A percentile compares a stretch with the other conserved stretches of the same genome.
phyloP scores from a whole-genome alignment of 495 filamentous ascomycete genomes.

The Neurospora africana region DNA sequence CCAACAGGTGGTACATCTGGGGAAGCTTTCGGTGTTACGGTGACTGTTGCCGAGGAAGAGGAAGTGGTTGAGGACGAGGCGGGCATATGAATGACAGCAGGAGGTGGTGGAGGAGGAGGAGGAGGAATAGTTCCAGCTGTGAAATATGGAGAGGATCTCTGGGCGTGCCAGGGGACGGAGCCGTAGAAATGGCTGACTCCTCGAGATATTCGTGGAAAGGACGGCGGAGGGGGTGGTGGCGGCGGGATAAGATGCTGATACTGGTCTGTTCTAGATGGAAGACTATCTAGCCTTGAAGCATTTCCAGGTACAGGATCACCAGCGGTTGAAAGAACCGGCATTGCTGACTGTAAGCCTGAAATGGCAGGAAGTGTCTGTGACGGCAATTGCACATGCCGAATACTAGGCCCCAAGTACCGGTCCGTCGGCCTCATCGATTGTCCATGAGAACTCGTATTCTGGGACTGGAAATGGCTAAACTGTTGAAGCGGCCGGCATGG shows the following conservation, averaged over 20 bases:
- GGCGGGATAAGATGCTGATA: background rate
- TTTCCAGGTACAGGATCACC: background rate
- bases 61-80: slow-evolving; percentile 2
- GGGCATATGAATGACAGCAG: slow-evolving; percentile 15
- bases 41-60: slow-evolving; percentile 13
- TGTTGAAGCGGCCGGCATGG: background rate
- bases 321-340: background rate
- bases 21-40: slow-evolving; percentile 17
- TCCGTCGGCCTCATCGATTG: background rate
- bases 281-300: background rate
- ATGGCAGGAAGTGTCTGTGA: background rate
- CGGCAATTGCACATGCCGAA: background rate
- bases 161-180: background rate
- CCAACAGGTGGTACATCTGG: background rate
- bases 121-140: background rate
- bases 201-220: background rate
- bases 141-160: background rate
- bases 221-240: background rate
- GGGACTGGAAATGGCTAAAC: background rate
- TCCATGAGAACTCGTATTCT: background rate
- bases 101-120: slow-evolving; percentile 20
- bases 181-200: background rate
- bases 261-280: background rate
- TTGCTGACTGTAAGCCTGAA: background rate
- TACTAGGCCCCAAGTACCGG: no score